Conservation (phyloP, 2,329 filamentous ascomycete species). For the Aureobasidium sp. region DNA sequence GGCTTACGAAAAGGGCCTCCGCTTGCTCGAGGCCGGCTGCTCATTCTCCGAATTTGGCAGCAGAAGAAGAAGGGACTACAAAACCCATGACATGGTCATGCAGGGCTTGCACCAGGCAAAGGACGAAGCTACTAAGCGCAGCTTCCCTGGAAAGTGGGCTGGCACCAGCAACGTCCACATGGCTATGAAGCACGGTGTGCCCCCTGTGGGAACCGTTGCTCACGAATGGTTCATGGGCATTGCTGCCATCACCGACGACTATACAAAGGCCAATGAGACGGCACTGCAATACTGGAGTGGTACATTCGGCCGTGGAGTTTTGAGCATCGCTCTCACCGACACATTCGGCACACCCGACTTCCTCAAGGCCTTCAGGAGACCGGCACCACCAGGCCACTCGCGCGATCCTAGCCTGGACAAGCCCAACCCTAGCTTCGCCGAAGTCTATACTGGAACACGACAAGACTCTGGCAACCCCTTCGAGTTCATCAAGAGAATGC, state of each 20-base stretch:
- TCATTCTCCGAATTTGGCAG: constrained; percentile 92
- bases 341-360: constrained; percentile 92
- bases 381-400: constrained; percentile 37
- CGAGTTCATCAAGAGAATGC: constrained; percentile 70
- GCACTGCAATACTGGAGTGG: constrained; percentile 83
- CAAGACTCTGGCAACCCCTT: constrained; percentile 86
- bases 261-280: constrained; percentile 73
- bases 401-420: constrained; percentile 14
- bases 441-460: constrained; percentile 74
- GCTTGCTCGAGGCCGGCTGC: constrained; percentile 73
- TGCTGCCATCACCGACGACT: constrained; percentile 81
- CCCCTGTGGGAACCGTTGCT: constrained; percentile 80
- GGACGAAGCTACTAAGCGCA: constrained; percentile 49
- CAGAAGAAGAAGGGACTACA: constrained; percentile 80
- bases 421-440: constrained; percentile 56
- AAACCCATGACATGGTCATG: constrained; percentile 88
- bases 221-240: constrained; percentile 99
- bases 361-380: constrained; percentile 70
- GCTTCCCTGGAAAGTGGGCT: constrained; percentile 63
- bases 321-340: constrained; percentile 87
- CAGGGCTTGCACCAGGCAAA: constrained; percentile 73
- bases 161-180: constrained; percentile 97
- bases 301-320: constrained; percentile 73
- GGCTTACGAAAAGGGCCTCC: constrained; percentile 71
- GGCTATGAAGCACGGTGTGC: constrained; percentile 81